Conservation (phyloP, 306 rosid genomes). For the Lathyrus oleraceus region DNA sequence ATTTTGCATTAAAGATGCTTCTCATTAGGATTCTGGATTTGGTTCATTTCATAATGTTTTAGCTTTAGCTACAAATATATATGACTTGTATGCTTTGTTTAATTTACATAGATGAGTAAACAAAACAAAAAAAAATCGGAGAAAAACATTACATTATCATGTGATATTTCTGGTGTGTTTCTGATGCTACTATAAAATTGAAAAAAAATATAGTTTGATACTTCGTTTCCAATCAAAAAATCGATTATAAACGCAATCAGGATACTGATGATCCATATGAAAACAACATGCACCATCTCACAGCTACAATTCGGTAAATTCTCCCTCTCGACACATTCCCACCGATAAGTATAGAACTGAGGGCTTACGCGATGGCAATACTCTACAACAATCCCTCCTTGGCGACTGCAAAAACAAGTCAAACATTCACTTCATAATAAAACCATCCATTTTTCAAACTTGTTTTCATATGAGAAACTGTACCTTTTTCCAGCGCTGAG, state of each 20-base stretch:
- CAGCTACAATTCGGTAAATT: slow-evolving; percentile 59
- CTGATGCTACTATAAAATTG: slow-evolving; percentile 28
- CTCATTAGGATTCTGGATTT: slow-evolving; percentile 21
- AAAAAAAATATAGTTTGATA: slow-evolving; percentile 8
- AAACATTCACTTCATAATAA: neutral
- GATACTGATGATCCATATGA: neutral
- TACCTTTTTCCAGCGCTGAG: slow-evolving; percentile 76
- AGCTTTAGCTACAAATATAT: neutral
- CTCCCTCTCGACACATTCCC: slow-evolving; percentile 63
- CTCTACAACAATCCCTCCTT: slow-evolving; percentile 87
- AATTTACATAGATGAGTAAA: slow-evolving; percentile 29
- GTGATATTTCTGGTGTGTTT: slow-evolving; percentile 22
- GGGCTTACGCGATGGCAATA: slow-evolving; percentile 53
- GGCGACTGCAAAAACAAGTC: slow-evolving; percentile 68
- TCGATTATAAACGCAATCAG: slow-evolving; percentile 10
- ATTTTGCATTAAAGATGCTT: slow-evolving; percentile 10
- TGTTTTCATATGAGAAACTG: neutral
- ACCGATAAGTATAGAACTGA: slow-evolving; percentile 64
- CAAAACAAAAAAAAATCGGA: neutral
- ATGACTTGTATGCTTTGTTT: slow-evolving; percentile 7
- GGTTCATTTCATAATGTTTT: slow-evolving; percentile 14
- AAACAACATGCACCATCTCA: slow-evolving; percentile 17
- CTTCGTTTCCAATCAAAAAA: slow-evolving; percentile 18
- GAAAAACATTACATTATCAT: slow-evolving; percentile 22
- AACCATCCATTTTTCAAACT: neutral